Base-by-base conservation (phyloP, 2,329 filamentous ascomycete genomes). In the Colletotrichum lindemuthianum region DNA sequence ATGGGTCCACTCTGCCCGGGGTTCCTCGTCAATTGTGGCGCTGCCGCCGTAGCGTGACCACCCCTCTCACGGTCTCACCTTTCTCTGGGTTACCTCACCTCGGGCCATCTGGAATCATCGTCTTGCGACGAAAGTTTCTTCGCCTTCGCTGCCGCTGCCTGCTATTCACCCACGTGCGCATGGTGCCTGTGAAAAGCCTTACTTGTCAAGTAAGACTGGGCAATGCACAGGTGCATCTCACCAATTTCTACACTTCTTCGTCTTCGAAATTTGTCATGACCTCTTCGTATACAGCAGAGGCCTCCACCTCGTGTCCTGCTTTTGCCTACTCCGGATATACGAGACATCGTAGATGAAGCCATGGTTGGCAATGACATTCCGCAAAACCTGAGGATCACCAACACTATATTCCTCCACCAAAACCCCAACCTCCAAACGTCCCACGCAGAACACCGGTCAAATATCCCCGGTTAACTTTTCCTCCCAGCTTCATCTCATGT, bases 1-100 rank as follows among this genome's bases (percentile, higher is more conserved):
- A 36, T 16, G 24, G 13, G 11, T 39, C 57, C 44, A 43, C 43
- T 16, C 15, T 33, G 32, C 34, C 15, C 10, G 41, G 48, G 50
- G 59, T 55, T 56, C 59, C 58, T 65, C 47, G 51, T 47, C 45
- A 61, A 33, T 12, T 15, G 58, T 61, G 57, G 57, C 55, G 55
- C 45, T 33, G 55, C 32, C 39, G 55, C 55, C 36, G 55, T 58
- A 58, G 55, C 39, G 55, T 58, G 55, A 58, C 55, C 43, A 24
- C 41, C 15, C 15, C 15, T 45, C 43, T 32, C n/a, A 32, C 37
- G 9, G 37, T 40, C 6, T 16, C 3, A 8, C 41, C 12, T 7
- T 12, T 43, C 15, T 13, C 12, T 9, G 41, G 39, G 10, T 47
- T 41, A 56, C n/a, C 43, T 12, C 39, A 6, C 16, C 12, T 32